These are phyloP conservation scores for Ustilago hordei DNA, from an alignment of 1,284 basidiomycete species.

Conservation along the genomic window DNA sequence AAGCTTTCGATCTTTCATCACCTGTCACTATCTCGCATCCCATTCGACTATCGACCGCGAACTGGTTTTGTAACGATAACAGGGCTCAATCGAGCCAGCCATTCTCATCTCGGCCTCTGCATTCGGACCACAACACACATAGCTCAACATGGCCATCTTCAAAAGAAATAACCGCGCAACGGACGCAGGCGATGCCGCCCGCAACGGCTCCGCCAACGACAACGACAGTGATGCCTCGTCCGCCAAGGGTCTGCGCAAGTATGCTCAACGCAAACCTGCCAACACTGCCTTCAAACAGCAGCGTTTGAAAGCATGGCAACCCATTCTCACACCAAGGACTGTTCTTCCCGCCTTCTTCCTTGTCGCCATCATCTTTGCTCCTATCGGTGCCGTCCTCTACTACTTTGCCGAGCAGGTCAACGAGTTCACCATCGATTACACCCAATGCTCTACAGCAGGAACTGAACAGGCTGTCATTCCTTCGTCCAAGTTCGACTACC, in stretches of 20 bases:
- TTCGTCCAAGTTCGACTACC: constrained; percentile 78
- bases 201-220: constrained; percentile 41
- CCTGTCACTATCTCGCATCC: neutral
- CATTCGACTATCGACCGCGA: neutral
- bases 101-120: neutral
- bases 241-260: constrained; percentile 57
- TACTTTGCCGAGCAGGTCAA: constrained; percentile 77
- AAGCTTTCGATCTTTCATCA: neutral
- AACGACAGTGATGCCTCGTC: constrained; percentile 45
- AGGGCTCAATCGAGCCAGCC: neutral
- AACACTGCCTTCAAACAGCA: constrained; percentile 99
- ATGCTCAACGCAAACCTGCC: constrained; percentile 63
- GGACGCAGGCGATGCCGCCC: constrained; percentile 38
- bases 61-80: neutral
- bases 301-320: constrained; percentile 99
- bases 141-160: constrained; percentile 50
- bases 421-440: constrained; percentile 95
- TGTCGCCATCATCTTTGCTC: constrained; percentile 92
- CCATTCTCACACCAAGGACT: constrained; percentile 95
- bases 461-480: constrained; percentile 74
- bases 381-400: constrained; percentile 85
- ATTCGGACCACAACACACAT: neutral
- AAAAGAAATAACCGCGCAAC: constrained; percentile 46
- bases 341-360: constrained; percentile 96
- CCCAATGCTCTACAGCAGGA: constrained; percentile 75